phyloP scores from a whole-genome alignment of 108 stramenopile genomes.

The Asterionellopsis glacialis region DNA sequence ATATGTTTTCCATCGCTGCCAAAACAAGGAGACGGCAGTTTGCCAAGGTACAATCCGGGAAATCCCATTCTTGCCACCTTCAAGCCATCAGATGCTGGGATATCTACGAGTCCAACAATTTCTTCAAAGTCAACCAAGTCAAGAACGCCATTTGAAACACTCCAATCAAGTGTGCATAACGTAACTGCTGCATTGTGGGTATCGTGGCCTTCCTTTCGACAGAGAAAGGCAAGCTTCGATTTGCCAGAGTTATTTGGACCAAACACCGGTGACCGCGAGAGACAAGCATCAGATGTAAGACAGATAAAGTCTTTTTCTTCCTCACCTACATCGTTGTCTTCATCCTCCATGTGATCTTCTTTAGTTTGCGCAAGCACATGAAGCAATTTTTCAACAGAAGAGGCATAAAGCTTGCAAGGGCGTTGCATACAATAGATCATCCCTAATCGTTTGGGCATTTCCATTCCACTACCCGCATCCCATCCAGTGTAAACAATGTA shows the following conservation, averaged over 20 bases:
- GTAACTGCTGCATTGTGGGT: slow-evolving; percentile 67
- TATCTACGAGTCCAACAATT: slow-evolving; percentile 24
- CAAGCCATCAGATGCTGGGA: slow-evolving; percentile 16
- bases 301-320: slow-evolving; percentile 27
- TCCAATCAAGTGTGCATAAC: slow-evolving; percentile 40
- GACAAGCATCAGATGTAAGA: slow-evolving; percentile 41
- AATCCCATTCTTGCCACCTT: slow-evolving; percentile 45
- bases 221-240: slow-evolving; percentile 49
- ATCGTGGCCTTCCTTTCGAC: slow-evolving; percentile 51
- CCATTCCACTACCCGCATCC: slow-evolving; percentile 65
- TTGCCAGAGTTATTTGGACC: slow-evolving; percentile 15
- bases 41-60: slow-evolving; percentile 61
- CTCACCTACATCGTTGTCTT: not conserved
- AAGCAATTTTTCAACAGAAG: slow-evolving; percentile 39
- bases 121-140: slow-evolving; percentile 9
- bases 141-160: slow-evolving; percentile 8
- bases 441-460: slow-evolving; percentile 67
- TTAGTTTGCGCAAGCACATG: slow-evolving; percentile 17
- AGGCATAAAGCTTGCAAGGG: slow-evolving; percentile 55
- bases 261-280: slow-evolving; percentile 63
- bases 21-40: slow-evolving; percentile 50
- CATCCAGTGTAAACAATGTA: slow-evolving; percentile 68
- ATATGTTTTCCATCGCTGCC: slow-evolving; percentile 21
- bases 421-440: slow-evolving; percentile 71
- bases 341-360: slow-evolving; percentile 8